These are phyloP conservation scores for Chionographis japonica DNA, from an alignment of 106 monocot genomes.

Conservation along the genomic window DNA sequence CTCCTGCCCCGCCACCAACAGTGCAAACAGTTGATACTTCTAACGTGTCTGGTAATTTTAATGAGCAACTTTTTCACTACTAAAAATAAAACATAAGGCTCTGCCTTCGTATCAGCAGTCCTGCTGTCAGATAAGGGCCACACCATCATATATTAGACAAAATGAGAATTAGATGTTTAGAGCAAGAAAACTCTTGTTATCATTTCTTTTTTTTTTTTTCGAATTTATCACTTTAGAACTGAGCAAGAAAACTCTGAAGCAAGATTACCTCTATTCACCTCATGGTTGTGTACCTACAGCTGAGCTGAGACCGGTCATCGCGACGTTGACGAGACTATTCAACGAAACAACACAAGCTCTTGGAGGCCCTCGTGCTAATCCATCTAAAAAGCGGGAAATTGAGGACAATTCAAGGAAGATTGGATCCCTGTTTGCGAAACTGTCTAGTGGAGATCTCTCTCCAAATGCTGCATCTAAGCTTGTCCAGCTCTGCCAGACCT, in stretches of 20 bases:
- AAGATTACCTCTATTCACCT: neutral
- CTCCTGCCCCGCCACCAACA: conserved; percentile 68
- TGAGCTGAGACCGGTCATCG: conserved; percentile 74
- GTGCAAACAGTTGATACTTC: conserved; percentile 94
- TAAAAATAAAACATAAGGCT: no score
- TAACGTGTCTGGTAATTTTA: conserved; percentile 68
- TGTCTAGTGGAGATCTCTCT: conserved; percentile 85
- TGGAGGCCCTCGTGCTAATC: conserved; percentile 72
- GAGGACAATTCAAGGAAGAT: conserved; percentile 96
- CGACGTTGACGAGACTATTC: conserved; percentile 81
- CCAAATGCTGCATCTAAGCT: conserved; percentile 84
- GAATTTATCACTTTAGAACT: no score
- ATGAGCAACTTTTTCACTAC: neutral
- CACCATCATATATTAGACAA: no score
- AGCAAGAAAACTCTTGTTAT: no score
- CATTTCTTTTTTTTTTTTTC: no score
- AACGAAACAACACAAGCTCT: conserved; percentile 77
- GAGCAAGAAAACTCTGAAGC: no score
- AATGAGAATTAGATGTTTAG: no score
- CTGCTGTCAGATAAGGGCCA: no score
- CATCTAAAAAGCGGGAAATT: conserved; percentile 84
- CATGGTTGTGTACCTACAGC: conserved; percentile 42
- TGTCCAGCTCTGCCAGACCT: conserved; percentile 65
- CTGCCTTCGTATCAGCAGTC: no score
- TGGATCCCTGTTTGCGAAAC: conserved; percentile 76